Base-by-base conservation (phyloP, 257 asterid genomes). In the Rehmannia glutinosa region DNA sequence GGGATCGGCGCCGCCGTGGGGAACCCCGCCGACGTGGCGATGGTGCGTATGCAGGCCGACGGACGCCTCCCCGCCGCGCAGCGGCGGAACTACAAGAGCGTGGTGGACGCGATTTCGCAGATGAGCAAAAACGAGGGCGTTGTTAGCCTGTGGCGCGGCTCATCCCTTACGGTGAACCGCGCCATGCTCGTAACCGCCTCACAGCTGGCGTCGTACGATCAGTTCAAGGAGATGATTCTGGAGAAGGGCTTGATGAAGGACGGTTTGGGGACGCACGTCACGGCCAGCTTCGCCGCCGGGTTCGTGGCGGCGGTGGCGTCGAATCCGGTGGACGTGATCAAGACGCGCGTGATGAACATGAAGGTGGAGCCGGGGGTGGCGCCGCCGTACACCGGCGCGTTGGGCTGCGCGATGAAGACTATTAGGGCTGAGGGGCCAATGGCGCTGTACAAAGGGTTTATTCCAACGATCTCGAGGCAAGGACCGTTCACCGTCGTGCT, bases 31-130 rank as follows among this genome's bases (percentile, higher is more conserved):
- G 98, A 92, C 39, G 90, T 92, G 4, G 96, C 98, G 0, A 92
- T 92, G 98, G 98, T 92, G 0, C 89, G 98, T 6, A 92, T 92
- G 98, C 98, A 92, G 58, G 98, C 98, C 8, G 98, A 92, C 59
- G 96, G 98, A 1, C 84, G 98, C 0, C 96, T 92, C 58, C 98
- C 98, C 0, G 11, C 51, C 30, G 81, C 80, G 0, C 85, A 89
- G 78, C 85, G 96, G 9, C 88, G 96, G 25, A 92, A 92, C 58
- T 92, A 92, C 70, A 83, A 81, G 69, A 87, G 95, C 89, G 98
- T 89, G 1, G 77, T 89, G 3, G 96, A 92, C 75, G 98, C 98
- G 1, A 92, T 92, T 2, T 64, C 82, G 0, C 92, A 82, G 30
- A 92, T 92, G 98, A n/a, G 73, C 2, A 83, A 81, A 25, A 75